Conservation (phyloP, 139 green algal species). For the Chlorella sp. region DNA sequence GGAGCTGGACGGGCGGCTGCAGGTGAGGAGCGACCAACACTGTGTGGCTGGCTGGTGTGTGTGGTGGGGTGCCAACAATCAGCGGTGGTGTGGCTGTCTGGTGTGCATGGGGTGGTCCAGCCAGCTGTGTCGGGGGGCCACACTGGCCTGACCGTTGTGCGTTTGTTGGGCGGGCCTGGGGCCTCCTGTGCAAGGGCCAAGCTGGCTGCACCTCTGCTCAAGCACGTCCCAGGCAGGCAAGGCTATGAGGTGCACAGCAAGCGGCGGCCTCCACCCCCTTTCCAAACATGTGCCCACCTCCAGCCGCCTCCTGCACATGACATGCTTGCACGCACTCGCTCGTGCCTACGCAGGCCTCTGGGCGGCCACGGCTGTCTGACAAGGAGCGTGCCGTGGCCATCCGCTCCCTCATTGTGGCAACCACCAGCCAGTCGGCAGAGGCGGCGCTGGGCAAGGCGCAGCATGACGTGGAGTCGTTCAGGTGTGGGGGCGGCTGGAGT, state of each 20-base stretch:
- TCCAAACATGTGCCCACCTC: no score
- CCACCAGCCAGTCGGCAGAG: constrained; percentile 22
- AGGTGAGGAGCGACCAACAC: background rate
- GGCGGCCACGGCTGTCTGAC: background rate
- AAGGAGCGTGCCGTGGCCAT: constrained; percentile 31
- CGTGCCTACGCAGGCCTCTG: background rate
- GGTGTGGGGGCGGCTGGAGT: background rate
- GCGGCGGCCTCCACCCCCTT: background rate
- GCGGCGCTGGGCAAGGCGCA: constrained; percentile 25
- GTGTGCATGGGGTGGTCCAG: no score
- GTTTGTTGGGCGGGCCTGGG: no score
- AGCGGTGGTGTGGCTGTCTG: background rate
- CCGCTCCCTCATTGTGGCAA: constrained; percentile 42
- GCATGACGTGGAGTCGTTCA: constrained; percentile 14
- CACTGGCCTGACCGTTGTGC: no score
- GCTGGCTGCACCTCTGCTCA: no score
- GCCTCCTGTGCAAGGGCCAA: no score
- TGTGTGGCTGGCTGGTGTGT: background rate
- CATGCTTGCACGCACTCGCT: no score
- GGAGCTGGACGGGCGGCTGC: constrained; percentile 16
- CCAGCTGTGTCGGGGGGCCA: no score
- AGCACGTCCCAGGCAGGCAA: no score
- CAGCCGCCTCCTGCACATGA: no score
- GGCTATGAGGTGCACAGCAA: background rate
- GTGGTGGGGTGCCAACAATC: no score